Evolutionary conservation across 495 filamentous ascomycete species (phyloP).

Genomic region (Tuber microsphaerosporum): DNA sequence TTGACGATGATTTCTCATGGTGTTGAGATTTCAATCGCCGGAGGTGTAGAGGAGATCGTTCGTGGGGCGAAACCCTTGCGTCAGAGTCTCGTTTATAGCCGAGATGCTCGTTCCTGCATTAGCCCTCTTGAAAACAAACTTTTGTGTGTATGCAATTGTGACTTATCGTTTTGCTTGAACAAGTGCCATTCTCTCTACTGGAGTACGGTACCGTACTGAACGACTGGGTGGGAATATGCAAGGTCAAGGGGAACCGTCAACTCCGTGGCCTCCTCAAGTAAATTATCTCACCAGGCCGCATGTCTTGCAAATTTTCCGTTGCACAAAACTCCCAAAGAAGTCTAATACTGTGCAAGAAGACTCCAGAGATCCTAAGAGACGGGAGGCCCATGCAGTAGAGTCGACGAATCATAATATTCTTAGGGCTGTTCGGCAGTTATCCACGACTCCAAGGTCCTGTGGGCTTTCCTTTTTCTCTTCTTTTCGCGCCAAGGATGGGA

Average conservation of each 20-base stretch:
- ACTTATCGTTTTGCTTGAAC: neutral
- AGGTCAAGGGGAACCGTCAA: neutral
- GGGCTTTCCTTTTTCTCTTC: neutral
- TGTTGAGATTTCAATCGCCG: no score
- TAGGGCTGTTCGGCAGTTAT: neutral
- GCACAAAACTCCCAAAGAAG: neutral
- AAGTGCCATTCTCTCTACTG: neutral
- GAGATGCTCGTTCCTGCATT: neutral
- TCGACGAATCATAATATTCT: neutral
- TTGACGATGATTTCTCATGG: no score
- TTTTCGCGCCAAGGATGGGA: neutral
- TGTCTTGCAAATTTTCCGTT: constrained; percentile 1
- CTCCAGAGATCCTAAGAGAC: neutral
- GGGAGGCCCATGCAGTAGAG: neutral
- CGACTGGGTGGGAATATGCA: neutral
- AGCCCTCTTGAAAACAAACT: neutral
- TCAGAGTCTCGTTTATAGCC: neutral
- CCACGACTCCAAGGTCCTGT: neutral
- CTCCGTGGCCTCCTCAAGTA: neutral
- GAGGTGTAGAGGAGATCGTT: no score
- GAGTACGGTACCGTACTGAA: no score
- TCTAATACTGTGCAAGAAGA: neutral
- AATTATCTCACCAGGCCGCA: neutral
- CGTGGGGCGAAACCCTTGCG: neutral
- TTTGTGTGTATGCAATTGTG: neutral